Evolutionary conservation across 192 early-diverging fungal species (phyloP).

Genomic region (Coemansia sp.): DNA sequence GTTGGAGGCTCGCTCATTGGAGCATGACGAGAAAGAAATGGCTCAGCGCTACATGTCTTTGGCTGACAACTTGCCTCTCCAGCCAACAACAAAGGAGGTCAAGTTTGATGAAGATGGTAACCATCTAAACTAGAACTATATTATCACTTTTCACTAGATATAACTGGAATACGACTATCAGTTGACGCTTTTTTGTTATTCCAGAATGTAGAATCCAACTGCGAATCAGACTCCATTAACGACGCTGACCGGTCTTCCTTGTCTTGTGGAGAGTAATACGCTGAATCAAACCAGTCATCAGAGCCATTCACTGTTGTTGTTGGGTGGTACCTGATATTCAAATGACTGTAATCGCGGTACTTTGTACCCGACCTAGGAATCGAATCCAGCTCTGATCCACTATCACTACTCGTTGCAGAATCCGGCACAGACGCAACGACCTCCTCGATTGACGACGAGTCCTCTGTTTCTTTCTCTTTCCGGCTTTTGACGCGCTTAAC

Average conservation of each 20-base stretch:
- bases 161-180: not conserved
- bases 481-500: slow-evolving; percentile 12
- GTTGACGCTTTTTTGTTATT: not conserved
- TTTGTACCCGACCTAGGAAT: not conserved
- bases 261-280: slow-evolving; percentile 25
- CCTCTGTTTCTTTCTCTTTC: not conserved
- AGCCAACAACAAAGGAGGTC: slow-evolving; percentile 9
- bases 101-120: slow-evolving; percentile 28
- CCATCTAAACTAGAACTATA: not conserved
- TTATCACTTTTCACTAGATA: not conserved
- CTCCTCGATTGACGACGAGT: not conserved
- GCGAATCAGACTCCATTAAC: slow-evolving; percentile 39
- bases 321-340: slow-evolving; percentile 47
- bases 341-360: slow-evolving; percentile 51
- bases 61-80: slow-evolving; percentile 10
- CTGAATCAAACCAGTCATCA: slow-evolving; percentile 53
- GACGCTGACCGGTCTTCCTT: slow-evolving; percentile 28
- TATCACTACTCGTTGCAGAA: not conserved
- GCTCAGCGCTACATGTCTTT: slow-evolving; percentile 39
- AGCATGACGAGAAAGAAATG: slow-evolving; percentile 38
- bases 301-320: slow-evolving; percentile 21
- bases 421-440: not conserved
- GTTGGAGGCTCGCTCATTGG: slow-evolving; percentile 28
- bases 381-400: not conserved
- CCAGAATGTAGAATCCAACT: slow-evolving; percentile 29